Percentiles rank a stretch among this genome's conserved stretches.
Conservation (phyloP, 2,329 filamentous ascomycete species). For the Lasiodiplodia citricola region DNA sequence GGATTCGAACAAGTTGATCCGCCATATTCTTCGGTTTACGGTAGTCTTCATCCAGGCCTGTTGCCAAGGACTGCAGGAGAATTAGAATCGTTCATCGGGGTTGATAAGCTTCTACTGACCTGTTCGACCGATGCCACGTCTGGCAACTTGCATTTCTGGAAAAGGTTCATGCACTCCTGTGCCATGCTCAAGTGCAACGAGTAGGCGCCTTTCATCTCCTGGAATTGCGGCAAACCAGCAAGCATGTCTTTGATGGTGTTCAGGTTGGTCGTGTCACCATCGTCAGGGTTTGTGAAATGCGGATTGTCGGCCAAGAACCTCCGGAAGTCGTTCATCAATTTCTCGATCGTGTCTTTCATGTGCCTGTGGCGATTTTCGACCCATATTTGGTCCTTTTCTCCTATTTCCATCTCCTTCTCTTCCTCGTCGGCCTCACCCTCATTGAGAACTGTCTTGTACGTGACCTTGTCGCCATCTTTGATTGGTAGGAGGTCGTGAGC, state of each 20-base stretch:
- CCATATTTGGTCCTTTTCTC: constrained; percentile 93
- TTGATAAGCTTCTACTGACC: constrained; percentile 41
- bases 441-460: constrained; percentile 80
- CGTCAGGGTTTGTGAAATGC: constrained; percentile 80
- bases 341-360: constrained; percentile 98
- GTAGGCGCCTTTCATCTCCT: constrained; percentile 94
- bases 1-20: constrained; percentile 81
- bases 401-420: constrained; percentile 88
- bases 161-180: constrained; percentile 94
- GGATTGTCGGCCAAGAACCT: constrained; percentile 91
- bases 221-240: constrained; percentile 90
- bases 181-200: constrained; percentile 96
- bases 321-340: constrained; percentile 89
- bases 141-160: constrained; percentile 80
- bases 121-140: constrained; percentile 91
- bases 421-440: constrained; percentile 72
- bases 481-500: constrained; percentile 90
- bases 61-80: constrained; percentile 70
- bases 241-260: constrained; percentile 98
- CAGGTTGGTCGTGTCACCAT: constrained; percentile 73
- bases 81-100: neutral
- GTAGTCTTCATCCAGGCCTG: constrained; percentile 90
- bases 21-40: constrained; percentile 89
- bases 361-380: constrained; percentile 91
- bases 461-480: constrained; percentile 85